Evolutionary conservation across 148 eudicot species (phyloP), one percentile per base, ranked within the genome.

Genomic region (Camellia lanceoleosa): DNA sequence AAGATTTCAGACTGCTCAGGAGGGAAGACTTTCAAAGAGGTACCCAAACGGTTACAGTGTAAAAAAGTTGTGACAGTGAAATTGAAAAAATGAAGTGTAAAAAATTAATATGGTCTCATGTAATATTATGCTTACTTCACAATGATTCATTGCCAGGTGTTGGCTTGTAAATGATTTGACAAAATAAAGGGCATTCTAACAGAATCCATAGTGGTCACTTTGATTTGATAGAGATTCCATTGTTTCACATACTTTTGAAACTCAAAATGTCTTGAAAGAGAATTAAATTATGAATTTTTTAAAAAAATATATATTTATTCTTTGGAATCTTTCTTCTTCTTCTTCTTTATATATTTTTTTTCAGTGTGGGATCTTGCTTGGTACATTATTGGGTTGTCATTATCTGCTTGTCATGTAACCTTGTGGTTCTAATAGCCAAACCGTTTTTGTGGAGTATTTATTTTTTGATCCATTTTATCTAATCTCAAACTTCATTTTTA

Each of bases 11-110:
- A 82, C 59, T 23, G 23, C 77, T 51, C 65, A 30, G 19, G 46
- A 10, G 60, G 85, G 75, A 78, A 71, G 59, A 16, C 71, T 64
- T 71, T 86, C 82, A 87, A 79, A 80, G 75, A 69, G 72, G 73
- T 18, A 38, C 61, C 74, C 54, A 16, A 62, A 70, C 65, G 77
- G 71, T 54, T 64, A 71, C 43, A 4, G 15, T 81, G 86, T 83
- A 79, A 68, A 83, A 77, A 82, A 11, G 11, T 42, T 82, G 59
- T 65, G 68, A 59, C 81, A 81, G 70, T 69, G 18, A 71, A 68
- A 18, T 23, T 11, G 14, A 16, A 20, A n/a, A 30, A 61, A 73
- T 14, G 54, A 73, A 68, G n/a, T 66, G 76, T 49, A 69, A 60
- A 78, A 80, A 46, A 38, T 14, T 13, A 80, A 19, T 6, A 60